Conservation (phyloP, 805 yeast genomes). For the Brettanomyces naardenensis region DNA sequence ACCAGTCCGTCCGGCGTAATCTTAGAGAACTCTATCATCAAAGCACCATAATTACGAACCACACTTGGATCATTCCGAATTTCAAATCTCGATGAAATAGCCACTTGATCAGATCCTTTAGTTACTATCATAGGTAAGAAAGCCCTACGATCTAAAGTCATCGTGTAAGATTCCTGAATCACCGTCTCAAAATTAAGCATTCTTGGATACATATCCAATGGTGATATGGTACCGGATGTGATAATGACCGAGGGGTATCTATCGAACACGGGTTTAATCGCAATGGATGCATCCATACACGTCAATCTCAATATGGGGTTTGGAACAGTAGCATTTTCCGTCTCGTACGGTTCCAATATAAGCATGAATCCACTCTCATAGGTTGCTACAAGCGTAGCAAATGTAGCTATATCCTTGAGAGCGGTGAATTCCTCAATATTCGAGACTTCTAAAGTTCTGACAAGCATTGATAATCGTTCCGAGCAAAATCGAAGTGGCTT, state of each 20-base stretch:
- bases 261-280: conserved; percentile 94
- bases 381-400: conserved; percentile 92
- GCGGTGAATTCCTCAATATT: conserved; percentile 92
- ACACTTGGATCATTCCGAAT: conserved; percentile 97
- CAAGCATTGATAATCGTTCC: conserved; percentile 80
- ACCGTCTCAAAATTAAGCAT: conserved; percentile 94
- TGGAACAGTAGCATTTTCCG: conserved; percentile 90
- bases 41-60: conserved; percentile 91
- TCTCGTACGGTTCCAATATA: conserved; percentile 92
- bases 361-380: conserved; percentile 89
- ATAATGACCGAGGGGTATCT: conserved; percentile 86
- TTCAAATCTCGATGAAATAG: conserved; percentile 92
- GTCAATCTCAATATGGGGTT: conserved; percentile 91
- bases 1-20: conserved; percentile 98
- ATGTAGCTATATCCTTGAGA: conserved; percentile 89
- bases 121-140: conserved; percentile 95
- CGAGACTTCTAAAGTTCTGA: conserved; percentile 77
- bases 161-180: conserved; percentile 88
- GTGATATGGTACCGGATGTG: conserved; percentile 97
- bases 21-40: conserved; percentile 86
- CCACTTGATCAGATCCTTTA: conserved; percentile 96
- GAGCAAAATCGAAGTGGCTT: conserved; percentile 91
- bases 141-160: conserved; percentile 89
- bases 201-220: conserved; percentile 96
- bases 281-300: conserved; percentile 95